These are phyloP conservation scores for Sherardia arvensis DNA, from an alignment of 257 asterid genomes.

Conservation along the genomic window DNA sequence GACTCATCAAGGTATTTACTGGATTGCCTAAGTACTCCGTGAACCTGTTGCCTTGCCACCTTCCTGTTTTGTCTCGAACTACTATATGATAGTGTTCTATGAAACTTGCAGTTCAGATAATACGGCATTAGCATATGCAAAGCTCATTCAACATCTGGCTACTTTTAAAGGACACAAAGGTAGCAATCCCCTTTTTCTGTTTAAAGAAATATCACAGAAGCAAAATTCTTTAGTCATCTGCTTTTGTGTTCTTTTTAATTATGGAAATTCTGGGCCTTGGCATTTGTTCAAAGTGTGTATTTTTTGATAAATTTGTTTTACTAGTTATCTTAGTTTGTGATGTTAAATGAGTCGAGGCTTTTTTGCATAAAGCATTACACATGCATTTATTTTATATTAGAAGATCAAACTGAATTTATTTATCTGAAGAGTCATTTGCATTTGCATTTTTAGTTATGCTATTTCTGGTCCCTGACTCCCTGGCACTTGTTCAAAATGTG, in stretches of 20 bases:
- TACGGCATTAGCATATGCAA: slow-evolving; percentile 76
- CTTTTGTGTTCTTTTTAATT: neutral
- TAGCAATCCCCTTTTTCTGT: slow-evolving; percentile 15
- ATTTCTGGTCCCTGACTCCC: no score
- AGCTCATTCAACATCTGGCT: slow-evolving; percentile 87
- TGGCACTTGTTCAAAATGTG: no score
- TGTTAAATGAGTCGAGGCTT: neutral
- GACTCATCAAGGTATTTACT: slow-evolving; percentile 75
- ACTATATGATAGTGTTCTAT: neutral
- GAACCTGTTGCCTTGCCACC: slow-evolving; percentile 13
- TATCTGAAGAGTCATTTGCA: neutral
- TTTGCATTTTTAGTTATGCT: no score
- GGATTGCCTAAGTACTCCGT: slow-evolving; percentile 2
- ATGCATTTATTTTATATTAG: neutral
- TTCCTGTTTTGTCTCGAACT: neutral
- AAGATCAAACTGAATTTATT: neutral
- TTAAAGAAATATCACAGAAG: no score
- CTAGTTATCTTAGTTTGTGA: neutral
- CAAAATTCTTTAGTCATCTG: slow-evolving; percentile 1
- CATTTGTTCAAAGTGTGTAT: neutral
- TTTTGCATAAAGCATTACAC: neutral
- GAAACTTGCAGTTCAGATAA: slow-evolving; percentile 56
- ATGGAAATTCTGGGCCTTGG: neutral
- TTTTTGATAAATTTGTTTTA: no score
- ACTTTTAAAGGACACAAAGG: slow-evolving; percentile 83